These are phyloP conservation scores for Yarrowia deformans DNA, from an alignment of 805 yeast species.

Conservation along the genomic window DNA sequence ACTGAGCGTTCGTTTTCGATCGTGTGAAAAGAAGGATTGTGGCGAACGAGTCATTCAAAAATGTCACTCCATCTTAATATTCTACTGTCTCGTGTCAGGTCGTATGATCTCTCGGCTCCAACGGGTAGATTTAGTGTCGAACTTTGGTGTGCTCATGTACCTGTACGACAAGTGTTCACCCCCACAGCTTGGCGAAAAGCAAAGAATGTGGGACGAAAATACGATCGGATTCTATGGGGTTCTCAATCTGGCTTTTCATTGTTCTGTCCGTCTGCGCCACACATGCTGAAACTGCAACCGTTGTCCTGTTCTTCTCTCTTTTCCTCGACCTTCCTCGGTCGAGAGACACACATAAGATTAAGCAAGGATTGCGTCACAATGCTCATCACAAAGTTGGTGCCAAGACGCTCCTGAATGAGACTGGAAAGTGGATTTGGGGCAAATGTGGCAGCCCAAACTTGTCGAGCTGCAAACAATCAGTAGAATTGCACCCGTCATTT, in stretches of 20 bases:
- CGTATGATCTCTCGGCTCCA: neutral
- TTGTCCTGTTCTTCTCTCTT: neutral
- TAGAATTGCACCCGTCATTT: neutral
- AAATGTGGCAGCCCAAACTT: no score
- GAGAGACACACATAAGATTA: constrained; percentile 30
- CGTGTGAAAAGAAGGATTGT: neutral
- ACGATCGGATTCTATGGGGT: constrained; percentile 13
- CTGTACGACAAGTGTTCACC: neutral
- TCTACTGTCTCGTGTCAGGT: neutral
- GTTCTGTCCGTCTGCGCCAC: constrained; percentile 16
- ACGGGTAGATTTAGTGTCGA: neutral
- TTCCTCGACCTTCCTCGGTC: constrained; percentile 8
- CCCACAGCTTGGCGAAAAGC: constrained; percentile 4
- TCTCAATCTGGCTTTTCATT: constrained; percentile 6
- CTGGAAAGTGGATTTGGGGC: neutral
- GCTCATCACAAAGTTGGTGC: constrained; percentile 13
- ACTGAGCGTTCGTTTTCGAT: constrained; percentile 2
- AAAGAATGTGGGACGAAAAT: constrained; percentile 8
- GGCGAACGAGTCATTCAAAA: no score
- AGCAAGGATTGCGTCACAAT: constrained; percentile 36
- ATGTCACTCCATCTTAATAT: neutral
- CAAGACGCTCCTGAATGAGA: constrained; percentile 13
- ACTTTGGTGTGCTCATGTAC: neutral
- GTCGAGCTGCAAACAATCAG: no score
- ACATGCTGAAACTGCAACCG: neutral